Evolutionary conservation across 129 eudicot genomes (phyloP).

Genomic region (Mikania micrantha): DNA sequence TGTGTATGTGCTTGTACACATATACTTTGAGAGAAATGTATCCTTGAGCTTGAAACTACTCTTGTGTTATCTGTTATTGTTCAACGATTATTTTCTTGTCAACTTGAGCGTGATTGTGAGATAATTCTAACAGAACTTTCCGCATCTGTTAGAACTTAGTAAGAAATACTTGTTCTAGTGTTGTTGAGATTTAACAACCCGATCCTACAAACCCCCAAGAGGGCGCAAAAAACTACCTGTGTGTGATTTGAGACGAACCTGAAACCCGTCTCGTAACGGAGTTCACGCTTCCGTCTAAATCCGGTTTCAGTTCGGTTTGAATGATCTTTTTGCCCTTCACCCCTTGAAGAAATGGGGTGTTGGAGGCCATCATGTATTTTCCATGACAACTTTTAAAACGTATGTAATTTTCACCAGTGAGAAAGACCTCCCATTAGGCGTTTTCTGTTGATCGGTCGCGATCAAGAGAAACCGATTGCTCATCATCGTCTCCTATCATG

Average conservation of each 20-base stretch:
- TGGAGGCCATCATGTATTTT: constrained; percentile 58
- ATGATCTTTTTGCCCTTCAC: constrained; percentile 47
- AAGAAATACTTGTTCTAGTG: no score
- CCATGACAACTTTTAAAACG: constrained; percentile 61
- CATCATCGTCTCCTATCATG: constrained; percentile 43
- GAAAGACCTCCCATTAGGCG: constrained; percentile 43
- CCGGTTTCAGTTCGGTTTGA: constrained; percentile 21
- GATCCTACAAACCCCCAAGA: constrained; percentile 49
- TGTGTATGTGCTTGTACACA: no score
- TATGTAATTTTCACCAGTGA: constrained; percentile 25
- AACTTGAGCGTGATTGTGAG: no score
- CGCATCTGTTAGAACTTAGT: no score
- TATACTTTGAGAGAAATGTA: no score
- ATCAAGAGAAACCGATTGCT: constrained; percentile 39
- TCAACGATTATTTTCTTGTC: no score
- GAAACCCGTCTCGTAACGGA: no score
- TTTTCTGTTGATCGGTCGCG: constrained; percentile 35
- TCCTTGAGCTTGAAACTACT: no score
- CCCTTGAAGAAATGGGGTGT: constrained; percentile 39
- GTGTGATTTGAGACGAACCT: constrained; percentile 37
- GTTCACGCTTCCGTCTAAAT: constrained; percentile 31
- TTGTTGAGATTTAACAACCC: no score
- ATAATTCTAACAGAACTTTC: no score
- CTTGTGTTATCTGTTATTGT: no score
- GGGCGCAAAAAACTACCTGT: constrained; percentile 50